phyloP scores from a whole-genome alignment of 2,329 filamentous ascomycete genomes.

The Cladosporium sp. region DNA sequence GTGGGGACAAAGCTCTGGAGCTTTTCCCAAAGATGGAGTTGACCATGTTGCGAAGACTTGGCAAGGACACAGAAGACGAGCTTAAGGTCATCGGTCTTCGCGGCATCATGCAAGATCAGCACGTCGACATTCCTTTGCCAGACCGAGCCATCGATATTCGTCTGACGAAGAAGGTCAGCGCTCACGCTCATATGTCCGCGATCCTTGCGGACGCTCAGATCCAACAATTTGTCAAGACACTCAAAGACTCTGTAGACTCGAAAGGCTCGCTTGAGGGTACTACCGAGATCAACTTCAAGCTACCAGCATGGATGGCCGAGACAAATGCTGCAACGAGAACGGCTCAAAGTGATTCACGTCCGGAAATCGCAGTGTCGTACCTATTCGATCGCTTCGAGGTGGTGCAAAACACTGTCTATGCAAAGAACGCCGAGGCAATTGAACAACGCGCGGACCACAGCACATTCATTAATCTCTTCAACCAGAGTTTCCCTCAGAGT shows the following conservation, averaged over 20 bases:
- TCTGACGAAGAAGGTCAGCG: slow-evolving; percentile 14
- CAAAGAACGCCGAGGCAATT: slow-evolving; percentile 1
- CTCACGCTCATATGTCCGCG: slow-evolving; percentile 8
- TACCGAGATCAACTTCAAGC: slow-evolving; percentile 18
- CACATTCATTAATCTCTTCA: neutral
- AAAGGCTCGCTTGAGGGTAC: slow-evolving; percentile 18
- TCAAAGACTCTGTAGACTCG: slow-evolving; percentile 17
- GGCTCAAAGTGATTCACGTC: neutral
- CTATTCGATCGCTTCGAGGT: slow-evolving; percentile 28
- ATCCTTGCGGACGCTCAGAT: slow-evolving; percentile 17
- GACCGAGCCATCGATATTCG: slow-evolving; percentile 20
- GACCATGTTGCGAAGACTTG: slow-evolving; percentile 7
- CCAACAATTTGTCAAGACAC: slow-evolving; percentile 13
- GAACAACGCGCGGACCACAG: neutral
- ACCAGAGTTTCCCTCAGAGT: neutral
- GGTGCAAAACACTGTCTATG: slow-evolving; percentile 17
- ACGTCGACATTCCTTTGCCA: slow-evolving; percentile 17
- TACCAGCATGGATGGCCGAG: slow-evolving; percentile 18
- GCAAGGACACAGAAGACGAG: neutral
- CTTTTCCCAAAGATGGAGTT: slow-evolving; percentile 16
- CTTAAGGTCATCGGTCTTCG: slow-evolving; percentile 6
- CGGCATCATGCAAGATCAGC: neutral
- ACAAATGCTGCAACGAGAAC: neutral
- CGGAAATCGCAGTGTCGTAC: slow-evolving; percentile 19
- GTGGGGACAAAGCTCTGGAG: slow-evolving; percentile 8